Base-by-base conservation (phyloP, 1,284 basidiomycete species). In the Taiwanofungus camphoratus region DNA sequence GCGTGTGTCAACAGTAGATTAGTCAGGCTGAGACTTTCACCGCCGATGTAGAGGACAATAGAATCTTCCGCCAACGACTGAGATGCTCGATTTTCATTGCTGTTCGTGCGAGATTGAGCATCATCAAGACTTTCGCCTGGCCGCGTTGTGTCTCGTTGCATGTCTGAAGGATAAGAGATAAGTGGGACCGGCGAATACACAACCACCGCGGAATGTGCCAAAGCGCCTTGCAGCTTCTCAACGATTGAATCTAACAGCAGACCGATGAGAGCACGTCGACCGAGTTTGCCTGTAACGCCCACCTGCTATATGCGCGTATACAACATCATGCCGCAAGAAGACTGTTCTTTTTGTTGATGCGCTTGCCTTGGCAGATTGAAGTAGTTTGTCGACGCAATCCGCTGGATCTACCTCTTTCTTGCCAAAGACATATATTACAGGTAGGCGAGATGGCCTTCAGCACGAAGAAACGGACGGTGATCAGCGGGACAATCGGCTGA, bases 1-100 rank as follows among this genome's bases (percentile, higher is more conserved):
- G 74, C 67, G 53, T 93, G 78, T 0, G 84, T 92, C 68, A 96
- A 82, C 31, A 97, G 72, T 3, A 98, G 61, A 54, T 98, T 97
- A 13, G 89, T 88, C 30, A 97, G 70, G 0, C 77, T 76, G 5
- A 94, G 74, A 41, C 81, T 86, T 61, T 97, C 91, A 15, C 76
- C 73, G 1, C 95, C 95, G 27, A 98, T 70, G 60, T 94, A 97
- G 39, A 94, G 67, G 32, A 94, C 76, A 1, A 64, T 63, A n/a
- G 34, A 49, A n/a, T 53, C 39, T 20, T 54, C 49, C 2, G 46
- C 44, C 3, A 45, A 27, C 3, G 34, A 40, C 2, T 48, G 38
- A 1, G 9, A 16, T 12, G 8, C 45, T 41, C 5, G 18, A 18
- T 13, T 29, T 5, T 11, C 4, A 13, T 19, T 3, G 34, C 2